Evolutionary conservation across 768 basidiomycete genomes (phyloP), one percentile per base, ranked within the genome.

Genomic region (Paxillus rubicundulus): DNA sequence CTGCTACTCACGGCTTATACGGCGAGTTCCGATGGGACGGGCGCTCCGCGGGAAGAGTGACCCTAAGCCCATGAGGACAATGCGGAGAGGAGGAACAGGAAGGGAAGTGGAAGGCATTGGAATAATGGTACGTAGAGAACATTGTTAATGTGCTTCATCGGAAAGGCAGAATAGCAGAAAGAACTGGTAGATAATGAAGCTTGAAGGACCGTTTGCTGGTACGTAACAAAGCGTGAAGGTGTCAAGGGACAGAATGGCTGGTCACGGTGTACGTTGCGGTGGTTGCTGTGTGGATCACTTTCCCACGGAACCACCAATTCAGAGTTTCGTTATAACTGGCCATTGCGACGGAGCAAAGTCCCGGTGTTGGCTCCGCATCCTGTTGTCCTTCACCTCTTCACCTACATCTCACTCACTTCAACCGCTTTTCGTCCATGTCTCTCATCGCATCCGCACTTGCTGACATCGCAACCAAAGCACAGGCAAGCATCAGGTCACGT

Each of bases 281-380:
- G 9, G 17, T 45, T 47, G 24, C 46, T 21, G 21, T 24, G 24
- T 24, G 24, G 24, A 24, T 24, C 24, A 24, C 24, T 47, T 33
- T 20, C 34, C 28, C 45, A 43, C 62, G 62, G 32, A 51, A 47
- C 36, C 50, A 21, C 17, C n/a, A 37, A 24, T 24, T 24, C 24
- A 36, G n/a, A n/a, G 30, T 40, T 56, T 52, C 43, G 64, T 67
- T 69, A 70, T 69, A 70, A 69, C 57, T 57, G 54, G 64, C n/a
- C n/a, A n/a, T 66, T 51, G 63, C 63, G 57, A 65, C 66, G 63
- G 58, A 47, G 49, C 48, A 32, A 27, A 41, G 20, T 52, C 28
- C 27, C 55, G 43, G 40, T 21, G 38, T 41, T 41, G 37, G 44
- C 41, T 17, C 32, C 39, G 36, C 36, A 50, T 33, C 48, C 43